Percentiles rank a stretch among this genome's conserved stretches.
Evolutionary conservation across 2,329 filamentous ascomycete species (phyloP).

Genomic region (Rugonectria rugulosa): DNA sequence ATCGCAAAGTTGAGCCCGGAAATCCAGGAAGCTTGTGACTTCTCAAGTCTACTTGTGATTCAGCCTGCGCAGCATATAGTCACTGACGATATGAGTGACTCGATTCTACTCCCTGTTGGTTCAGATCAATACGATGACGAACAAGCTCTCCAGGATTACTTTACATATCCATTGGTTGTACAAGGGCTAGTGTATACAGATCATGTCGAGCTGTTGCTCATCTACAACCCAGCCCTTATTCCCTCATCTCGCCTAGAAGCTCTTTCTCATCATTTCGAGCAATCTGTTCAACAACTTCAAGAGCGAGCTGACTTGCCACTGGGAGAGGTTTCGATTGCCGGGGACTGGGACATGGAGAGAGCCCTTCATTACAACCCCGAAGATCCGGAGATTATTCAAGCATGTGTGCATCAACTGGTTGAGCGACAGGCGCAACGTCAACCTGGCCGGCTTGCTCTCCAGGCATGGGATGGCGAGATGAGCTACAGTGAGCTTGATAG

Average conservation of each 20-base stretch:
- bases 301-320: background rate
- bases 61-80: conserved; percentile 13
- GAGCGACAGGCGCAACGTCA: conserved; percentile 5
- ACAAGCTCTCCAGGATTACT: conserved; percentile 20
- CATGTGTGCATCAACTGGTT: conserved; percentile 34
- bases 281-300: background rate
- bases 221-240: conserved; percentile 12
- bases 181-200: background rate
- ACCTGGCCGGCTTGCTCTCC: conserved; percentile 12
- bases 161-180: conserved; percentile 36
- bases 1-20: conserved; percentile 26
- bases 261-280: background rate
- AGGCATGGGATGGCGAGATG: conserved; percentile 38
- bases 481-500: conserved; percentile 28
- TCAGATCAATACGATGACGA: conserved; percentile 12
- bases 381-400: background rate
- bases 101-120: background rate
- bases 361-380: background rate
- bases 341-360: background rate
- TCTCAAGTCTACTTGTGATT: conserved; percentile 16
- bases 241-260: background rate
- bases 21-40: background rate
- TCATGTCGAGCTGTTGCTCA: conserved; percentile 27
- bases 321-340: background rate
- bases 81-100: background rate